Evolutionary conservation across 2,329 filamentous ascomycete species (phyloP), one percentile per base, ranked within the genome.

Genomic region (Colletotrichum caudatum): DNA sequence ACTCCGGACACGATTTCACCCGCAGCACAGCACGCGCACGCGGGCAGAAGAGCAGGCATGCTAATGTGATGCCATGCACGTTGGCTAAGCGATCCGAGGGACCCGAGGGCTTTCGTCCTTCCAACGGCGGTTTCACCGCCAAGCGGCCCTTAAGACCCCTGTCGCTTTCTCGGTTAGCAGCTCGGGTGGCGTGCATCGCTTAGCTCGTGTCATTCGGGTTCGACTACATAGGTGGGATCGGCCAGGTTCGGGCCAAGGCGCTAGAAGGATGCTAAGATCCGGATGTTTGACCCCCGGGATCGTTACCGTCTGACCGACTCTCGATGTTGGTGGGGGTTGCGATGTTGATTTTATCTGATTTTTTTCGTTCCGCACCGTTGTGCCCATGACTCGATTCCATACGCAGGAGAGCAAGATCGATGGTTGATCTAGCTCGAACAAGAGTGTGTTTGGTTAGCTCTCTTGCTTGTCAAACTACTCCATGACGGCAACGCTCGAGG

Each of bases 161-260:
- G 60, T 63, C 60, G 14, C 29, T 39, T 50, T 69, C 33, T 72
- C 69, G 69, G 50, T 51, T 68, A 33, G 64, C 29, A 12, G 54
- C 29, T 69, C 59, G 68, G 58, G 37, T 41, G 53, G 53, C 46
- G 29, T 6, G 53, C 59, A 69, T 72, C 69, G 69, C 65, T 72
- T 69, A 72, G 20, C 69, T 44, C 69, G 69, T 72, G 54, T 63
- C 20, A 7, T 63, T 72, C 69, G 69, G 37, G 39, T 70, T 29
- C 56, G n/a, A 11, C 8, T 35, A 37, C 64, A n/a, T n/a, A 12
- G 11, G 37, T 37, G 2, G 23, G 58, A 39, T 29, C 29, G 29
- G 3, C 29, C 29, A 51, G 64, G 37, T 33, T 44, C 54, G 48
- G 18, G 60, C 66, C 69, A 72, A 72, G 60, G 54, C 69, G 66